These are phyloP conservation scores for Graphilbum ipis-grandicollis DNA, from an alignment of 2,329 filamentous ascomycete genomes.

Conservation along the genomic window DNA sequence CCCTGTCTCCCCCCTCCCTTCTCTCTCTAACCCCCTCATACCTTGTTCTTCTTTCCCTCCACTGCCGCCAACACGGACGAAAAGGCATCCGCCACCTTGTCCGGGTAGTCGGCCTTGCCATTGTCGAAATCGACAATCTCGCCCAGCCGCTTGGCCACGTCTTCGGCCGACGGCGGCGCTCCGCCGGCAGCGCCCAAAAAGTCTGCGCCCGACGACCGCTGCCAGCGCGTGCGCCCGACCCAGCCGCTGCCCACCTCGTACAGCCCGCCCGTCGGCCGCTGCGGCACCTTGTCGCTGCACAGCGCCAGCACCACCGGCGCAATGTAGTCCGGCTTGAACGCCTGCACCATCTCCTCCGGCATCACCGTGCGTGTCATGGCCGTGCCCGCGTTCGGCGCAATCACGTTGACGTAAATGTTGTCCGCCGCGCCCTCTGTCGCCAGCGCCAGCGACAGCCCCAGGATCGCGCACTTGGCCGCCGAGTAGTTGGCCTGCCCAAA, in stretches of 20 bases:
- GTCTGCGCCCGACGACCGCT: conserved; percentile 72
- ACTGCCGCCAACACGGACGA: conserved; percentile 70
- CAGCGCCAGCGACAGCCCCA: conserved; percentile 85
- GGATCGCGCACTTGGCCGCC: conserved; percentile 82
- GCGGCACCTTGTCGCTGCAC: conserved; percentile 68
- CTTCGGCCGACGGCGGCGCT: conserved; percentile 67
- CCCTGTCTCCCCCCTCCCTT: too few relatives aligned
- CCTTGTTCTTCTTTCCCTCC: conserved; percentile 54
- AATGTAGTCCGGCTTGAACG: conserved; percentile 98
- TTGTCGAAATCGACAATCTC: conserved; percentile 79
- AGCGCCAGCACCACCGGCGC: conserved; percentile 82
- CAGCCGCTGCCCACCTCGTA: conserved; percentile 95
- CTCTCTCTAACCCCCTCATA: conserved; percentile 27
- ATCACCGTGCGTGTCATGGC: conserved; percentile 87
- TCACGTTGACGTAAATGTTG: conserved; percentile 97
- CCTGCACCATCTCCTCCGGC: conserved; percentile 94
- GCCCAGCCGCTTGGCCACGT: conserved; percentile 57
- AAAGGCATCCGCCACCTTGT: conserved; percentile 58
- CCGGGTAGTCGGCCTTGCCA: conserved; percentile 71
- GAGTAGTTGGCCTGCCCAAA: conserved; percentile 98
- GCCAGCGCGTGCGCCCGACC: conserved; percentile 85
- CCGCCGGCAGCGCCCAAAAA: conserved; percentile 95
- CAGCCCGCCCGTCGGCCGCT: conserved; percentile 66
- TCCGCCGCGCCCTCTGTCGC: conserved; percentile 90
- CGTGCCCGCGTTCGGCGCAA: conserved; percentile 92